phyloP scores from a whole-genome alignment of 345 rosid genomes.

The Trapa incisa region DNA sequence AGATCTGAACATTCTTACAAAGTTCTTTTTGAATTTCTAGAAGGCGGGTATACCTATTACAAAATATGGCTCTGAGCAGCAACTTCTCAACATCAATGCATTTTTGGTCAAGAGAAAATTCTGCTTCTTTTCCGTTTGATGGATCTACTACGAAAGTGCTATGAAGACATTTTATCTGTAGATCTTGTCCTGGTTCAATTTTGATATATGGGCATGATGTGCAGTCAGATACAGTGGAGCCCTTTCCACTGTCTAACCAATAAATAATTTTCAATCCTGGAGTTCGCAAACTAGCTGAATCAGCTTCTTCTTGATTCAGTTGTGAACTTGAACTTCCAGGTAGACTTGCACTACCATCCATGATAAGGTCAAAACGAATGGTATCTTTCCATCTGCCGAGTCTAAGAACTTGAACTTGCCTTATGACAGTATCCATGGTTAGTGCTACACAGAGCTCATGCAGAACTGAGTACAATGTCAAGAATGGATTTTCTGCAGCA shows the following conservation, averaged over 20 bases:
- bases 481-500: slow-evolving; percentile 71
- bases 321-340: slow-evolving; percentile 33
- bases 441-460: slow-evolving; percentile 88
- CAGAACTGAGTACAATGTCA: slow-evolving; percentile 58
- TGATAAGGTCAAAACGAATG: slow-evolving; percentile 69
- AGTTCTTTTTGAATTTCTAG: slow-evolving; percentile 91
- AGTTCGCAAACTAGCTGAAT: slow-evolving; percentile 54
- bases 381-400: slow-evolving; percentile 97
- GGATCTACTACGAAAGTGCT: slow-evolving; percentile 84
- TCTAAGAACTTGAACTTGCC: slow-evolving; percentile 80
- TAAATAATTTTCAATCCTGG: slow-evolving; percentile 85
- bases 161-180: slow-evolving; percentile 64
- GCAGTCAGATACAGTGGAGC: slow-evolving; percentile 28
- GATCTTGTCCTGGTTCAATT: slow-evolving; percentile 83
- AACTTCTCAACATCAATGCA: slow-evolving; percentile 87
- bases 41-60: slow-evolving; percentile 83
- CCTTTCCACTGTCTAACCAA: slow-evolving; percentile 78
- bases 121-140: slow-evolving; percentile 65
- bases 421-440: slow-evolving; percentile 88
- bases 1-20: slow-evolving; percentile 50
- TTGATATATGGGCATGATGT: slow-evolving; percentile 56
- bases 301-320: slow-evolving; percentile 72
- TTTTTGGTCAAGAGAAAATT: slow-evolving; percentile 63
- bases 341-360: slow-evolving; percentile 35
- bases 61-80: slow-evolving; percentile 75